Evolutionary conservation across 208 protist species (phyloP).

Genomic region (Angomonas deanei): DNA sequence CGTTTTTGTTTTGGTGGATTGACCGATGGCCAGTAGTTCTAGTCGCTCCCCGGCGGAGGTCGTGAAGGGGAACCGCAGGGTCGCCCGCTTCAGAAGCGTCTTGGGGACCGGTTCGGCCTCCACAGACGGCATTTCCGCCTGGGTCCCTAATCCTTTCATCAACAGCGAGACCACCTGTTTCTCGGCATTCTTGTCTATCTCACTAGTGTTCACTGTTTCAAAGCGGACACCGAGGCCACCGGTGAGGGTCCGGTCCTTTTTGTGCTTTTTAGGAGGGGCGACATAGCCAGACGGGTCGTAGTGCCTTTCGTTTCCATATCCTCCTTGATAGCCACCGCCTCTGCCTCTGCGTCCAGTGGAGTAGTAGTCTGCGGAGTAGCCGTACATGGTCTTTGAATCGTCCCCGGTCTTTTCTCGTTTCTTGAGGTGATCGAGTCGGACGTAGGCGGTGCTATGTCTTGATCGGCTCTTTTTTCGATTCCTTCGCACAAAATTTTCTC

Average conservation of each 20-base stretch:
- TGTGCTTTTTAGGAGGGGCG: neutral
- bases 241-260: neutral
- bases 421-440: no score
- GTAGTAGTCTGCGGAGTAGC: no score
- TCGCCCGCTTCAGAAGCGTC: constrained; percentile 35
- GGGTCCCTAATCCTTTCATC: constrained; percentile 3
- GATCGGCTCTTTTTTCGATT: no score
- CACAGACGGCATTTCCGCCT: neutral
- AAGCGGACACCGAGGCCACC: neutral
- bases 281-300: neutral
- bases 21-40: constrained; percentile 42
- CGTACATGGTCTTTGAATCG: no score
- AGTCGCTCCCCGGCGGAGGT: neutral
- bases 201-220: constrained; percentile 14
- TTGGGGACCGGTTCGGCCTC: constrained; percentile 26
- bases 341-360: no score
- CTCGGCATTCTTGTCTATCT: constrained; percentile 18
- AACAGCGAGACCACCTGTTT: constrained; percentile 31
- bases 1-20: constrained; percentile 42
- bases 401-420: no score
- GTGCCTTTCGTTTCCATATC: no score
- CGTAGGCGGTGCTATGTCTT: no score
- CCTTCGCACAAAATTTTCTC: no score
- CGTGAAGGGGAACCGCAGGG: constrained; percentile 29
- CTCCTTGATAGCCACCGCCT: no score